Percentiles rank a stretch among this genome's conserved stretches.
These are phyloP conservation scores for Lactifluus piperatus DNA, from an alignment of 768 basidiomycete genomes.

Conservation along the genomic window DNA sequence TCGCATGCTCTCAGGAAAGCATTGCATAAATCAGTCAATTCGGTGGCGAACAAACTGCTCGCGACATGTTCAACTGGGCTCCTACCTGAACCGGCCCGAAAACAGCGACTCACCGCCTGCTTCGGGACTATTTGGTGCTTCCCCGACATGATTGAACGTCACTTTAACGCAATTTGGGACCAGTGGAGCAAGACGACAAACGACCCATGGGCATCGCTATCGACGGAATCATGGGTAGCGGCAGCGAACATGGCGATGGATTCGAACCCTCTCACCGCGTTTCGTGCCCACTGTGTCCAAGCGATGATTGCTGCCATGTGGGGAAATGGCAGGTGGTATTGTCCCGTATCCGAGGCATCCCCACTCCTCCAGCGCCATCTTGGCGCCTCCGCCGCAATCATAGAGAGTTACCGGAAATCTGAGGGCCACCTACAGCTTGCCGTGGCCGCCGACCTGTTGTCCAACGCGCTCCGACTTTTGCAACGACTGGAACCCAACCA, in stretches of 20 bases:
- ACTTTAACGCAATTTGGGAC: neutral
- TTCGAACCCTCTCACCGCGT: neutral
- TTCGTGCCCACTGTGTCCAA: constrained; percentile 9
- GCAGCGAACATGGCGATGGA: neutral
- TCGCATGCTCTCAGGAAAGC: neutral
- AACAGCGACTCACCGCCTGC: constrained; percentile 4
- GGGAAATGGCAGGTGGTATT: neutral
- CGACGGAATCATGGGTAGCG: neutral
- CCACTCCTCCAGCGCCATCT: constrained; percentile 8
- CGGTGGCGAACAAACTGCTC: neutral
- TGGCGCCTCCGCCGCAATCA: neutral
- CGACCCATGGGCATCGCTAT: constrained; percentile 5
- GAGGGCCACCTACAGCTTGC: neutral
- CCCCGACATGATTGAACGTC: neutral
- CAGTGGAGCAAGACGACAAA: neutral
- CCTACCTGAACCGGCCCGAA: neutral
- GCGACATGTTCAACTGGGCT: constrained; percentile 2
- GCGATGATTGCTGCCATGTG: neutral
- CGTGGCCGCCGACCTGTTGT: neutral
- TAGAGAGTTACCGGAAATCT: neutral
- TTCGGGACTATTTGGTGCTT: constrained; percentile 8
- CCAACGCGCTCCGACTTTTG: neutral
- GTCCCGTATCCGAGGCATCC: neutral
- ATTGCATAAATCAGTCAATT: neutral
- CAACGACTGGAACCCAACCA: neutral